Conservation (phyloP, 352 stramenopile species). For the Paralagenidium karlingii region DNA sequence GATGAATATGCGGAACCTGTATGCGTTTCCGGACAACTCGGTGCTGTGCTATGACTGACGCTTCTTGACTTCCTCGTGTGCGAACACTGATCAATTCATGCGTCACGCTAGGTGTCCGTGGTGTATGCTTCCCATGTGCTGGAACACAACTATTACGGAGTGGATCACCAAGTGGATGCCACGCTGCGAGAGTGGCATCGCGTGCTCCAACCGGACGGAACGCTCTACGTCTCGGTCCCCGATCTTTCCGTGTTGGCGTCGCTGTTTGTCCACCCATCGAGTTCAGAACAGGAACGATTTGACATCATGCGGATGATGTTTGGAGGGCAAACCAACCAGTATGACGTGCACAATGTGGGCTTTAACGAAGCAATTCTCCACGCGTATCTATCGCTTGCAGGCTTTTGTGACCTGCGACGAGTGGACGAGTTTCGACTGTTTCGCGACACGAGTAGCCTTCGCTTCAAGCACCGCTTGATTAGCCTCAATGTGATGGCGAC, state of each 20-base stretch:
- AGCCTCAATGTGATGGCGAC: constrained; percentile 54
- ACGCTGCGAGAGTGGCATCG: constrained; percentile 64
- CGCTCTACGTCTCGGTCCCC: constrained; percentile 46
- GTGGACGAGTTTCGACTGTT: constrained; percentile 44
- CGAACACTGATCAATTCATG: no score
- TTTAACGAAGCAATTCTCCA: constrained; percentile 46
- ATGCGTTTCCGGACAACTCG: constrained; percentile 42
- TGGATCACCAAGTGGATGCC: constrained; percentile 21
- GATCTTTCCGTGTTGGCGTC: constrained; percentile 41
- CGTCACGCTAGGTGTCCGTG: constrained; percentile 9
- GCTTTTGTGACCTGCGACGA: constrained; percentile 41
- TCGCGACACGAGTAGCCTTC: constrained; percentile 26
- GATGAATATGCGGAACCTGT: constrained; percentile 51
- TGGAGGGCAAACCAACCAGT: constrained; percentile 43
- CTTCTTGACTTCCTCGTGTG: no score
- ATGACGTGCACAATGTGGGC: constrained; percentile 70
- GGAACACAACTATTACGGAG: constrained; percentile 57
- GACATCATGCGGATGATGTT: constrained; percentile 69
- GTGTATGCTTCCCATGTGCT: constrained; percentile 73
- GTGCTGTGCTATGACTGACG: no score
- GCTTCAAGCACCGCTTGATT: constrained; percentile 28
- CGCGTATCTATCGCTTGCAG: constrained; percentile 20
- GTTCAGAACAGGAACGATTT: constrained; percentile 32
- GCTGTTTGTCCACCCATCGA: constrained; percentile 42
- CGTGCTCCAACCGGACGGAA: constrained; percentile 37